phyloP scores from a whole-genome alignment of 2,329 filamentous ascomycete genomes.

The Aspergillus hiratsukae region DNA sequence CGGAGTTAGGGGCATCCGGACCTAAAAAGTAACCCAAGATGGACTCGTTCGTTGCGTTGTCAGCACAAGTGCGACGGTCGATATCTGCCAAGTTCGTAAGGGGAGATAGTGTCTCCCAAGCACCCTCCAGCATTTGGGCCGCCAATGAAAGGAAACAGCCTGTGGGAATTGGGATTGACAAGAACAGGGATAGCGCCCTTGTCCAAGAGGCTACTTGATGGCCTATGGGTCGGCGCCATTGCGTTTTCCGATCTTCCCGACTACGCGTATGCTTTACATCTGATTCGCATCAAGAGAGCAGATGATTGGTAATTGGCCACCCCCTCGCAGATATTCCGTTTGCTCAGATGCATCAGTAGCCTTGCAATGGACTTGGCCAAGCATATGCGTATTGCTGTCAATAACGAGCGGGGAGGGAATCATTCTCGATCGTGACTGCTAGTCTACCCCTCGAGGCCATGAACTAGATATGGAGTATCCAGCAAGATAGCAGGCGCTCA shows the following conservation, averaged over 20 bases:
- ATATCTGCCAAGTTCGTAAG: slow-evolving; percentile 1
- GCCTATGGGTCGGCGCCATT: slow-evolving; percentile 21
- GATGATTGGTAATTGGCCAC: not conserved
- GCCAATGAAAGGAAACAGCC: slow-evolving; percentile 24
- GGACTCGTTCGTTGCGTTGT: not conserved
- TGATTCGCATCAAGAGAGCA: slow-evolving; percentile 9
- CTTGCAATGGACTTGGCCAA: not conserved
- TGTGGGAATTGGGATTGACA: slow-evolving; percentile 21
- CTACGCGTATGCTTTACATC: slow-evolving; percentile 14
- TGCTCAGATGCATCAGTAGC: not conserved
- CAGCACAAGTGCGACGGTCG: slow-evolving; percentile 1
- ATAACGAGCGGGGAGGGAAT: not conserved
- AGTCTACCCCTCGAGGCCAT: not conserved
- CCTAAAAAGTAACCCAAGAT: slow-evolving; percentile 6
- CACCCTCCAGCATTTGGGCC: slow-evolving; percentile 5
- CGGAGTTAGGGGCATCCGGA: slow-evolving; percentile 10
- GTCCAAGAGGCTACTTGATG: slow-evolving; percentile 15
- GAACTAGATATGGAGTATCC: not conserved
- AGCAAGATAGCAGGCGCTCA: not conserved
- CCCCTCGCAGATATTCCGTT: not conserved
- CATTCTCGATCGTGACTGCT: not conserved
- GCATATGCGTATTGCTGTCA: not conserved
- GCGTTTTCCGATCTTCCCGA: slow-evolving; percentile 19
- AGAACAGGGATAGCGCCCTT: slow-evolving; percentile 21
- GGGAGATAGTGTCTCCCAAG: not conserved